Evolutionary conservation across 2,329 filamentous ascomycete genomes (phyloP), one percentile per base, ranked within the genome.

Genomic region (Aspergillus udagawae): DNA sequence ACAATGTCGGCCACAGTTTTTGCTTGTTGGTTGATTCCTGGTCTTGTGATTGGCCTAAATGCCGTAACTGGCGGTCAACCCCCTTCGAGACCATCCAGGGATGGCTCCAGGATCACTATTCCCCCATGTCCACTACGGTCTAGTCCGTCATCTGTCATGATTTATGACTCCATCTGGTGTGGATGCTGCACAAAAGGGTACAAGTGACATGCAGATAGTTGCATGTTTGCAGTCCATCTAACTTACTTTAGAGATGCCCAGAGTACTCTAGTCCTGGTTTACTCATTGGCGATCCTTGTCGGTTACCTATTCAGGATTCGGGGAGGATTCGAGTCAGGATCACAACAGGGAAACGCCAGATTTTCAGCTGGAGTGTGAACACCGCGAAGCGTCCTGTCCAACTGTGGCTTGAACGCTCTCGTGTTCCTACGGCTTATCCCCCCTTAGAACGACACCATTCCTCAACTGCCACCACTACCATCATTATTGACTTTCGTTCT

Each of bases 321-420:
- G 60, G 56, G 58, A 59, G 38, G 44, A n/a, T 51, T 53, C 27
- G 54, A 58, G 58, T 61, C 58, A 59, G 53, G 25, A 28, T 54
- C 9, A 10, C 21, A 23, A 25, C 21, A 47, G 44, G 20, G 44
- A 25, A 21, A 14, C 27, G 44, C 8, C 44, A 0, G 20, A 44
- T 20, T 47, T 47, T 47, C 21, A 47, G 44, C 44, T 47, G n/a
- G 44, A 25, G 10, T 23, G 44, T 47, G 44, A 1, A 23, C 12
- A 14, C 8, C 17, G 20, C 12, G 3, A 14, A 47, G 3, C 27
- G 44, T 14, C 10, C 21, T 47, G 21, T 47, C 8, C 23, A 41
- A 44, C 17, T 62, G 61, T 63, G 61, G 61, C 61, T 63, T 59
- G 54, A 55, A 55, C 49, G 29, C 60, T 60, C 61, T 60, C 62